These are phyloP conservation scores for Simplicillium sp. DNA, from an alignment of 2,329 filamentous ascomycete species.

Conservation along the genomic window DNA sequence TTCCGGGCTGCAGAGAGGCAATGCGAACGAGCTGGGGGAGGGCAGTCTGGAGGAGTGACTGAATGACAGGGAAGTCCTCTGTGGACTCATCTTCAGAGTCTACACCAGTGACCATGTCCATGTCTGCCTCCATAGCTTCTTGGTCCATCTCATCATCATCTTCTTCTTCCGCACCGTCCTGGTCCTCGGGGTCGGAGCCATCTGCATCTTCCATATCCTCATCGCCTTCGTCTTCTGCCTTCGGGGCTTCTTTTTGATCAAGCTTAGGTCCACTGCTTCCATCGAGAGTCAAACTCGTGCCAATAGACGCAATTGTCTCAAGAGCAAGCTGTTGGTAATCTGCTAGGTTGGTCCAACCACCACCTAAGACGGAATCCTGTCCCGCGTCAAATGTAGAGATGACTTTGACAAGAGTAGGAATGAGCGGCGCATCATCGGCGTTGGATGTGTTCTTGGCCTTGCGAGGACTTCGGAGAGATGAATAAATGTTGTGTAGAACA, in stretches of 20 bases:
- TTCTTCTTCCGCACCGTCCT: slow-evolving; percentile 26
- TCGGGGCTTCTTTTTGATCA: slow-evolving; percentile 18
- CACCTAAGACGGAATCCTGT: slow-evolving; percentile 17
- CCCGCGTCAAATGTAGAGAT: slow-evolving; percentile 17
- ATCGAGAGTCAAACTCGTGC: slow-evolving; percentile 45
- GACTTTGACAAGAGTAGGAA: slow-evolving; percentile 25
- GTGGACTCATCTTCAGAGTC: slow-evolving; percentile 28
- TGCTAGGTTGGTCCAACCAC: slow-evolving; percentile 27
- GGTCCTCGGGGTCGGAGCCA: slow-evolving; percentile 25
- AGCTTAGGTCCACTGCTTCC: slow-evolving; percentile 17
- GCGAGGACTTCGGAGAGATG: slow-evolving; percentile 21
- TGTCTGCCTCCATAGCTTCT: slow-evolving; percentile 51
- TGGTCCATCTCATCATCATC: slow-evolving; percentile 45
- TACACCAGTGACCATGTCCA: slow-evolving; percentile 52
- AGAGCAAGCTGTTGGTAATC: slow-evolving; percentile 46
- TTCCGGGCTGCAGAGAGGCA: slow-evolving; percentile 26
- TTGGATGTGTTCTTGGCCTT: slow-evolving; percentile 16
- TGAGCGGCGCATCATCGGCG: slow-evolving; percentile 22
- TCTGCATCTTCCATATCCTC: slow-evolving; percentile 26
- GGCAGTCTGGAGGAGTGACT: slow-evolving; percentile 24
- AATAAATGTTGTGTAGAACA: slow-evolving; percentile 53
- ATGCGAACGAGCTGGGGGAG: slow-evolving; percentile 37
- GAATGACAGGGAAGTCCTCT: slow-evolving; percentile 45
- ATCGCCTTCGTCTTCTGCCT: slow-evolving; percentile 28
- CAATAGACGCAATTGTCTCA: slow-evolving; percentile 56